Conservation (phyloP, 139 green algal genomes). For the Volvox africanus region DNA sequence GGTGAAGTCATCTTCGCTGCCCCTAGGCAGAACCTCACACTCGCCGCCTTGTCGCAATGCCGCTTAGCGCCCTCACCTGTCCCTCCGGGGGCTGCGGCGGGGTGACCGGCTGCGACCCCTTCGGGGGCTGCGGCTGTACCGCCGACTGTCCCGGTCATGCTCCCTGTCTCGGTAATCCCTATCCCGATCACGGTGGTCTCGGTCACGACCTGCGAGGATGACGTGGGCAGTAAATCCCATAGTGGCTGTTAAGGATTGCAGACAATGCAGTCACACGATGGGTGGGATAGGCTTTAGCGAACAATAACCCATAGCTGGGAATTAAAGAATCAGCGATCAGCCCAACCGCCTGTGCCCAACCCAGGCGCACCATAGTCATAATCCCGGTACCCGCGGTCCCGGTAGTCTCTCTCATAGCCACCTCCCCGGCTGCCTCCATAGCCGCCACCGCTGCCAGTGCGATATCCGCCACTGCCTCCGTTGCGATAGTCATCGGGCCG, state of each 20-base stretch:
- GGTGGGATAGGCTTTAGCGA: no score
- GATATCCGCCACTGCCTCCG: background rate
- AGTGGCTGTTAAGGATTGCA: no score
- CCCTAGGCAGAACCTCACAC: no score
- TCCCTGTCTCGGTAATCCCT: conserved; percentile 18
- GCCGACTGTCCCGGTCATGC: conserved; percentile 22
- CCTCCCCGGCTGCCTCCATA: background rate
- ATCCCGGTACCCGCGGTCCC: conserved; percentile 6
- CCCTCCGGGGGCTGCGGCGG: conserved; percentile 13
- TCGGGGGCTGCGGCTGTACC: conserved; percentile 34
- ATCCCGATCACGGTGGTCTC: conserved; percentile 21
- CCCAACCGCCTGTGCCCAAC: no score
- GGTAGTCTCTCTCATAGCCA: conserved; percentile 31
- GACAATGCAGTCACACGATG: no score
- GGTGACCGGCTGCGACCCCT: conserved; percentile 32
- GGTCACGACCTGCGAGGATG: conserved; percentile 2
- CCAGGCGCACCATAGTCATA: conserved; percentile 8
- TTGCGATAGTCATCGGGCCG: conserved; percentile 44
- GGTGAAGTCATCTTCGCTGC: no score
- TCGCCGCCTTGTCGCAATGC: no score
- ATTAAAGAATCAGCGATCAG: no score
- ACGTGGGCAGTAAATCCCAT: background rate
- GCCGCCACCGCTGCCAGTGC: background rate
- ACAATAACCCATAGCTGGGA: no score
- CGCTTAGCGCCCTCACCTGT: background rate